phyloP scores from a whole-genome alignment of 306 rosid species.

The Medicago arabica region DNA sequence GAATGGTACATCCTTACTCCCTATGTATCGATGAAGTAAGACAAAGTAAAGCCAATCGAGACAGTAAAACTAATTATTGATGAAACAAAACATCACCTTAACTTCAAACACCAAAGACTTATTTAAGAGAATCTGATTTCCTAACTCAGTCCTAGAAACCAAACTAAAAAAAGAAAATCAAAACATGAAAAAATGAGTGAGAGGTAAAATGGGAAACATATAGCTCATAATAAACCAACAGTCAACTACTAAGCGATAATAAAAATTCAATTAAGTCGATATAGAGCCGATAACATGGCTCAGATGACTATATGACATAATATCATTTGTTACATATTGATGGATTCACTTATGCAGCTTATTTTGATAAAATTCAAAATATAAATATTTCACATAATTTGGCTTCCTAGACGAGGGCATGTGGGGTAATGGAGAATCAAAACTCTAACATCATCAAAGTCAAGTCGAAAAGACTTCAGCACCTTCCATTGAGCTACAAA shows the following conservation, averaged over 20 bases:
- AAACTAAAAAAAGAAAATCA: too few relatives aligned
- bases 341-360: neutral
- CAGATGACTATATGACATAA: neutral
- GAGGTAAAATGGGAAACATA: constrained; percentile 34
- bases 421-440: constrained; percentile 1
- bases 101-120: constrained; percentile 68
- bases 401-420: neutral
- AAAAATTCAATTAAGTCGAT: constrained; percentile 22
- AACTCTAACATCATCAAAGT: neutral
- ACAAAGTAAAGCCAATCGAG: too few relatives aligned
- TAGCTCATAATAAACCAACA: constrained; percentile 26
- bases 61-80: too few relatives aligned
- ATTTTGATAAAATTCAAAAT: constrained; percentile 13
- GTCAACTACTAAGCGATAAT: constrained; percentile 12
- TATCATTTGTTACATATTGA: neutral
- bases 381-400: constrained; percentile 2
- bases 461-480: neutral
- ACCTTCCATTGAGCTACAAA: constrained; percentile 1
- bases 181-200: constrained; percentile 22
- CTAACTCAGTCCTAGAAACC: constrained; percentile 62
- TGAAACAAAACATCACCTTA: constrained; percentile 53
- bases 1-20: too few relatives aligned
- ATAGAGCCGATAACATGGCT: neutral
- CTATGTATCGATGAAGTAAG: too few relatives aligned
- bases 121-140: constrained; percentile 60